phyloP scores from a whole-genome alignment of 2,329 filamentous ascomycete species.

The Aspergillus sp. region DNA sequence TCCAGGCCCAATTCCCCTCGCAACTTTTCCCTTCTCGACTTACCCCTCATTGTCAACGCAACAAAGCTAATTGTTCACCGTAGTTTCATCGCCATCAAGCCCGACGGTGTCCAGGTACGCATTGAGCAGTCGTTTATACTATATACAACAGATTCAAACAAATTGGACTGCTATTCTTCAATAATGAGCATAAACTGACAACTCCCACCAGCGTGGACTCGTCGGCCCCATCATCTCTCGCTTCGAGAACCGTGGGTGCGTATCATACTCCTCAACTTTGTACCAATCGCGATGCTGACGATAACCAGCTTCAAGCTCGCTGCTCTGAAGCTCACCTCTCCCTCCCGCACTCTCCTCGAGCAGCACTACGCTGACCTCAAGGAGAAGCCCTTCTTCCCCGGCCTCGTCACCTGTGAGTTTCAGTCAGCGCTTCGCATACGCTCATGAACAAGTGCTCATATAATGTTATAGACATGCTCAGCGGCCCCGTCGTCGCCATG shows the following conservation, averaged over 20 bases:
- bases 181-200: conserved; percentile 23
- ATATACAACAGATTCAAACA: not conserved
- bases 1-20: not conserved
- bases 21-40: not conserved
- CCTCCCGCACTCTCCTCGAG: conserved; percentile 94
- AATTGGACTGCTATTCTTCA: not conserved
- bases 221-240: conserved; percentile 95
- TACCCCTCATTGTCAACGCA: conserved; percentile 20
- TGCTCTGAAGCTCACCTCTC: conserved; percentile 91
- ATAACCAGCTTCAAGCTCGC: conserved; percentile 85
- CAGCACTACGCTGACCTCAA: conserved; percentile 93
- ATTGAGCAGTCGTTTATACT: not conserved
- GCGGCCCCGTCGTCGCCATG: conserved; percentile 97
- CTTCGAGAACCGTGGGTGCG: conserved; percentile 93
- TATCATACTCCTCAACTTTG: conserved; percentile 23
- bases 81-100: conserved; percentile 99
- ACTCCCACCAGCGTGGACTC: conserved; percentile 75
- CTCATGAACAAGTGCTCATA: not conserved
- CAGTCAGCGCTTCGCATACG: not conserved
- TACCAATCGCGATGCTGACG: not conserved
- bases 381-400: conserved; percentile 94
- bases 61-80: conserved; percentile 34
- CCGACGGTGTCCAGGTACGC: conserved; percentile 94
- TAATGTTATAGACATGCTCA: conserved; percentile 76
- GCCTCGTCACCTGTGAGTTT: conserved; percentile 81